Percentiles rank a stretch among this genome's conserved stretches.
These are phyloP conservation scores for Gracilariopsis chorda DNA, from an alignment of 23 red algal genomes.

Conservation along the genomic window DNA sequence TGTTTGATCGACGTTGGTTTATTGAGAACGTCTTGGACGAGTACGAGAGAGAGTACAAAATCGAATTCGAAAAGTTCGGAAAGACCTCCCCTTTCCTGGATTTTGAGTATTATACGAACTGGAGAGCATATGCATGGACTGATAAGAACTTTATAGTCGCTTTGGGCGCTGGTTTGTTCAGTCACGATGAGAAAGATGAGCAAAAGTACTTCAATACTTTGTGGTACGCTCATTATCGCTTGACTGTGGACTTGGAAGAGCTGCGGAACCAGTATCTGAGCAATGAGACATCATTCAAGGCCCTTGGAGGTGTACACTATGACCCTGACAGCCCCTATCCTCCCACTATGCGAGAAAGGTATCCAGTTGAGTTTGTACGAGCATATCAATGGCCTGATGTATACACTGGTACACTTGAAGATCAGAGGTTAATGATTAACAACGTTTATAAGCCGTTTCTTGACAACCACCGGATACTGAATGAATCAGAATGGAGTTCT, in stretches of 20 bases:
- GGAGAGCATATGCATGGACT: conserved; percentile 21
- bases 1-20: conserved; percentile 42
- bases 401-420: conserved; percentile 24
- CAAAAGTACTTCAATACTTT: conserved; percentile 57
- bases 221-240: conserved; percentile 61
- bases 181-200: conserved; percentile 28
- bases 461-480: conserved; percentile 6
- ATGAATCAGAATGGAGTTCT: not conserved
- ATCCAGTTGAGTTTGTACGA: conserved; percentile 54
- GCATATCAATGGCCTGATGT: conserved; percentile 28
- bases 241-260: conserved; percentile 55
- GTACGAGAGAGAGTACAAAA: conserved; percentile 45
- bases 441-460: not conserved
- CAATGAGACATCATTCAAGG: conserved; percentile 50
- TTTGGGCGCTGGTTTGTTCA: conserved; percentile 50
- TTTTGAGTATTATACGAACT: conserved; percentile 72
- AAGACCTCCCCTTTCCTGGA: conserved; percentile 43
- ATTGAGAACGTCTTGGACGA: conserved; percentile 17
- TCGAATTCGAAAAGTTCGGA: conserved; percentile 12
- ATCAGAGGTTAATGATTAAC: conserved; percentile 15
- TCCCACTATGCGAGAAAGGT: conserved; percentile 33
- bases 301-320: conserved; percentile 40
- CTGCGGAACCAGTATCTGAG: conserved; percentile 29
- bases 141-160: conserved; percentile 60
- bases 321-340: conserved; percentile 22